Evolutionary conservation across 352 stramenopile species (phyloP).

Genomic region (Phytopythium kandeliae): DNA sequence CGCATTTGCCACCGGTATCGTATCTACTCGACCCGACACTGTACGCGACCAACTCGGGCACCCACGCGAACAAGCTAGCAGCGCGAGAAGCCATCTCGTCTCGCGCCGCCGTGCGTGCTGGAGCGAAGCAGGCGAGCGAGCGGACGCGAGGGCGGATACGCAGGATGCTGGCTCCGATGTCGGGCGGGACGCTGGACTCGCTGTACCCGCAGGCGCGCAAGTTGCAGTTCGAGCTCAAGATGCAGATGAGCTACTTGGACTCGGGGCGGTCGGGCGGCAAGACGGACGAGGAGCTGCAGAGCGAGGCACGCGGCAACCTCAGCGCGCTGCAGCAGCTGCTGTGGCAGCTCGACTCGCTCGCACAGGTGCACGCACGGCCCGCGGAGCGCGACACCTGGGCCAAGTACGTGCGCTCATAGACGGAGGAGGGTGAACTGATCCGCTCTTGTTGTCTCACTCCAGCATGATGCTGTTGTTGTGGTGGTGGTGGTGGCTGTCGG

Average conservation of each 20-base stretch:
- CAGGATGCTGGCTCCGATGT: background rate
- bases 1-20: too few species aligned
- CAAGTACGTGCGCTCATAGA: conserved; percentile 31
- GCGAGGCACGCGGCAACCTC: conserved; percentile 64
- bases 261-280: conserved; percentile 42
- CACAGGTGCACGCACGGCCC: conserved; percentile 44
- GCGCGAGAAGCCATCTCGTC: too few species aligned
- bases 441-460: too few species aligned
- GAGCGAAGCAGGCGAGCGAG: too few species aligned
- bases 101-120: too few species aligned
- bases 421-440: background rate
- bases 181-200: conserved; percentile 47
- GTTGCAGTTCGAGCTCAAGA: conserved; percentile 86
- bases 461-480: too few species aligned
- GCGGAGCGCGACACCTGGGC: conserved; percentile 67
- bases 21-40: too few species aligned
- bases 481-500: too few species aligned
- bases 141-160: background rate
- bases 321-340: conserved; percentile 66
- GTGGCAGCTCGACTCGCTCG: conserved; percentile 80
- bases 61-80: too few species aligned
- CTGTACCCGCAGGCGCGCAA: conserved; percentile 80
- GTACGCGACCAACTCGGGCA: too few species aligned
- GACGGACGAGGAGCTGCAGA: conserved; percentile 56
- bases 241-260: conserved; percentile 85